These are phyloP conservation scores for Apiospora rasikravindrae DNA, from an alignment of 2,329 filamentous ascomycete genomes.

Conservation along the genomic window DNA sequence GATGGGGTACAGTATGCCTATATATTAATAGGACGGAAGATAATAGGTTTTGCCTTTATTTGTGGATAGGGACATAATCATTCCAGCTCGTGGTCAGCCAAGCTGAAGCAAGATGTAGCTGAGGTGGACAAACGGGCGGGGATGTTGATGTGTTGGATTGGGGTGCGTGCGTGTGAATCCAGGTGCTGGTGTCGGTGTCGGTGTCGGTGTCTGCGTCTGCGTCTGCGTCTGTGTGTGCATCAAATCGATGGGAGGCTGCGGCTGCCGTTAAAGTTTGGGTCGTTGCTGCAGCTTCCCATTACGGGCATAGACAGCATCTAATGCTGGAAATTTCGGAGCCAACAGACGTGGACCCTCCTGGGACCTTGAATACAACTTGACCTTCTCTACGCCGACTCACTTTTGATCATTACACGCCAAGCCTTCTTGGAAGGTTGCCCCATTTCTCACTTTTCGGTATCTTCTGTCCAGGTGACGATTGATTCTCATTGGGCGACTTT, in stretches of 20 bases:
- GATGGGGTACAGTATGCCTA: not conserved
- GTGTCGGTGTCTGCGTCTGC: not conserved
- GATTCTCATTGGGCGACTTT: too few species aligned
- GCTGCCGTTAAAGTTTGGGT: not conserved
- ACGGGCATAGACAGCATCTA: not conserved
- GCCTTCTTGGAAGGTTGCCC: too few species aligned
- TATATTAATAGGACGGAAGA: not conserved
- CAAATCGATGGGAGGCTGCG: not conserved
- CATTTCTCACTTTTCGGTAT: too few species aligned
- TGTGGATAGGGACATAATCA: not conserved
- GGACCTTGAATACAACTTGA: not conserved
- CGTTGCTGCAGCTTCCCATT: not conserved
- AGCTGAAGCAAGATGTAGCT: not conserved
- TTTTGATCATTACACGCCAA: too few species aligned
- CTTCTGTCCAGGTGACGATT: too few species aligned
- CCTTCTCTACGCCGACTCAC: too few species aligned
- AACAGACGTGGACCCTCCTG: not conserved
- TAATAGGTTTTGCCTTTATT: not conserved
- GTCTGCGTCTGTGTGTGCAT: not conserved
- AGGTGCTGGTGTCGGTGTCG: too few species aligned
- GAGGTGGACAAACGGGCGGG: not conserved
- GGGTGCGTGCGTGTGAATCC: not conserved
- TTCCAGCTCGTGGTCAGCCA: too few species aligned
- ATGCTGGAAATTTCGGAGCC: not conserved
- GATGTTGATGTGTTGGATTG: not conserved